Base-by-base conservation (phyloP, 805 yeast genomes). In the Lipomyces sp. region DNA sequence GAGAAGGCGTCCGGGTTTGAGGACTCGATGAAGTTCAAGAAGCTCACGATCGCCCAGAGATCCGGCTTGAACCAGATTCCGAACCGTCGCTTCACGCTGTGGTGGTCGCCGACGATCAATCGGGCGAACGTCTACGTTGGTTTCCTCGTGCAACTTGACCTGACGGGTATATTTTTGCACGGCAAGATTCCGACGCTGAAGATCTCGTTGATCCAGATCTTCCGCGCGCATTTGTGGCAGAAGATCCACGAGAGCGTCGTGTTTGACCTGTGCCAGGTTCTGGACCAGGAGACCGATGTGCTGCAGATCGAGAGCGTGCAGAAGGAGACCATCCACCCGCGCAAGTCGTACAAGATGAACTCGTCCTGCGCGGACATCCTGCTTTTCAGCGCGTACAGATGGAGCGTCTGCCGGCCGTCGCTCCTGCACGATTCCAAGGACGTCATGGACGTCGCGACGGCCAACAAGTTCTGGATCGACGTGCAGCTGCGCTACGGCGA, bases 61-160 rank as follows among this genome's bases (percentile, higher is more conserved):
- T 84, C 96, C 3, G 99, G 99, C 65, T 76, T 93, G 58, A 86
- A 95, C 64, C 99, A 93, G 70, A 91, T 93, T 63, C 99, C 99
- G 2, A 93, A 93, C 65, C 83, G 99, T 66, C 78, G 99, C 40
- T 93, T 93, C 65, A 93, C 98, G 0, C 72, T 93, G 28, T 93
- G 99, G 99, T 93, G 99, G 99, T 89, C 97, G 0, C 99, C 99
- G 4, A 93, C 99, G 0, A 93, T 93, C 62, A 93, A 93, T 64
- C 79, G 99, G 58, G 98, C 98, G 4, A 93, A 93, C 64, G 98
- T 93, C 23, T 93, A 93, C 65, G 97, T 93, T 50, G 99, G 99
- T 24, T 93, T 93, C 72, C 74, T 90, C 63, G 98, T 93, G 26
- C 99, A 93, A 66, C 74, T 93, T 39, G 99, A 93, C 69, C 73